These are phyloP conservation scores for Sanghuangporus weigelae DNA, from an alignment of 1,284 basidiomycete genomes.

Conservation along the genomic window DNA sequence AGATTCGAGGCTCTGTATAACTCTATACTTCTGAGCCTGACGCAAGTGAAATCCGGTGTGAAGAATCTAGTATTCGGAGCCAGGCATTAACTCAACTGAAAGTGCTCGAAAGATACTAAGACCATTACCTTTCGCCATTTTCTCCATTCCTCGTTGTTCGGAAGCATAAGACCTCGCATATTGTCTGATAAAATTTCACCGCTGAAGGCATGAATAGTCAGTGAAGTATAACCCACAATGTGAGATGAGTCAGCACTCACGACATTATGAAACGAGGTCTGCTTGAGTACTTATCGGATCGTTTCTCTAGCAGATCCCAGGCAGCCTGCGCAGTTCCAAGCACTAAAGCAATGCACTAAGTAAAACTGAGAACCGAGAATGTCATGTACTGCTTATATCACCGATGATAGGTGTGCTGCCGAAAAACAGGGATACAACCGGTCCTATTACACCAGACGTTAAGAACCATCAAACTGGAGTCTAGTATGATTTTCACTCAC, in stretches of 20 bases:
- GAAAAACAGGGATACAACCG: slow-evolving; percentile 49
- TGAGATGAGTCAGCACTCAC: slow-evolving; percentile 19
- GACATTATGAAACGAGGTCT: slow-evolving; percentile 45
- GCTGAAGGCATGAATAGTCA: slow-evolving; percentile 21
- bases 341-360: slow-evolving; percentile 25
- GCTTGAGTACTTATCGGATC: slow-evolving; percentile 45
- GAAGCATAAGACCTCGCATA: slow-evolving; percentile 44
- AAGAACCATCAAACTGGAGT: neutral
- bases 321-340: slow-evolving; percentile 45
- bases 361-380: slow-evolving; percentile 13
- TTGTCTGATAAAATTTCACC: slow-evolving; percentile 46
- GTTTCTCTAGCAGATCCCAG: slow-evolving; percentile 50
- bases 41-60: slow-evolving; percentile 40
- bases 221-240: neutral
- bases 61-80: slow-evolving; percentile 31
- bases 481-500: slow-evolving; percentile 24
- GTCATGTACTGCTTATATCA: slow-evolving; percentile 17
- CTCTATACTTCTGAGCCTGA: slow-evolving; percentile 38
- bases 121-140: slow-evolving; percentile 41
- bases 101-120: neutral
- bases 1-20: slow-evolving; percentile 47
- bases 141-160: slow-evolving; percentile 41
- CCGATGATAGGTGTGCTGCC: slow-evolving; percentile 46
- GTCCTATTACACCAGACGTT: slow-evolving; percentile 28
- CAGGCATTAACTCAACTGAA: neutral